phyloP scores from a whole-genome alignment of 768 basidiomycete genomes.

The Boletellus ananiceps region DNA sequence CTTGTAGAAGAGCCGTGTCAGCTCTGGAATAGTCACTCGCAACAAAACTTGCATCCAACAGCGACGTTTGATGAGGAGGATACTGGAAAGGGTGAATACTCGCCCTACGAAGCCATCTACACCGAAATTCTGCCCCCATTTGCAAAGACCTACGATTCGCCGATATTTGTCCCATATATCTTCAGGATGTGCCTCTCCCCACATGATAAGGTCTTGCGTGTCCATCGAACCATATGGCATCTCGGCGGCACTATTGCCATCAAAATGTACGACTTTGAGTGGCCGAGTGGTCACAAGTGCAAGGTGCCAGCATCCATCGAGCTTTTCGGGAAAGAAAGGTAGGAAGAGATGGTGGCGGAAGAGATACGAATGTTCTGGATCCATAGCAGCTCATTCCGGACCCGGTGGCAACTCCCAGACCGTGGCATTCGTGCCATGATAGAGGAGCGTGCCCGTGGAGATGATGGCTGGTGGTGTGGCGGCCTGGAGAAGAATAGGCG shows the following conservation, averaged over 20 bases:
- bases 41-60: constrained; percentile 31
- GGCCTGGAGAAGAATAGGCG: constrained; percentile 12
- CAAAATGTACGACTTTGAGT: constrained; percentile 47
- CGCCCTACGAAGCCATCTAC: constrained; percentile 48
- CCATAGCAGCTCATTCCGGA: constrained; percentile 33
- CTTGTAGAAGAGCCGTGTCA: background rate
- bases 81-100: background rate
- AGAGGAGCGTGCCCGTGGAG: constrained; percentile 34
- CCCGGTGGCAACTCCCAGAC: constrained; percentile 20
- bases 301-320: constrained; percentile 15
- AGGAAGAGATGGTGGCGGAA: constrained; percentile 27
- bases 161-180: constrained; percentile 27
- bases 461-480: constrained; percentile 28
- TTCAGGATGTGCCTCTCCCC: constrained; percentile 30
- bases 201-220: constrained; percentile 44
- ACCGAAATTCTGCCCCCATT: constrained; percentile 38
- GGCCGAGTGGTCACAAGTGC: constrained; percentile 22
- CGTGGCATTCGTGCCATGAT: constrained; percentile 24
- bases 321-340: background rate
- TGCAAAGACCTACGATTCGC: constrained; percentile 39
- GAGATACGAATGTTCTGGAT: constrained; percentile 36
- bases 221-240: constrained; percentile 40
- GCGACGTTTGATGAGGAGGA: background rate
- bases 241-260: constrained; percentile 48
- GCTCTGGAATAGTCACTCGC: constrained; percentile 11